Evolutionary conservation across 2,329 filamentous ascomycete species (phyloP).

Genomic region (Talaromyces islandicus): DNA sequence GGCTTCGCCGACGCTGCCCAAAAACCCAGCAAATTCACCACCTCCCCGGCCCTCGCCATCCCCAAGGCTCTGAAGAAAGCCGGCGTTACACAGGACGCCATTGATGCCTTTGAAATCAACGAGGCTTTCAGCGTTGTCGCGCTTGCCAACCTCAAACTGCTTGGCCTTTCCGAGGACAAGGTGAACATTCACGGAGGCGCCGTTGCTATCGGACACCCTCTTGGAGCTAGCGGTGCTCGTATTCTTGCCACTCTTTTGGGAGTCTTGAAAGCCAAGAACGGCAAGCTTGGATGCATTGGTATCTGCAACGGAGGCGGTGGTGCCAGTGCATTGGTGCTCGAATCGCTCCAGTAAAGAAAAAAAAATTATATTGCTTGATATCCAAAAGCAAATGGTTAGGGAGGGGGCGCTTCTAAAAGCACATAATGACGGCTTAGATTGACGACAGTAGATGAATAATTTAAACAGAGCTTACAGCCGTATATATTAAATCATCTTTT

Average conservation of each 20-base stretch:
- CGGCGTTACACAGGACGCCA: constrained; percentile 65
- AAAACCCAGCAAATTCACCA: constrained; percentile 91
- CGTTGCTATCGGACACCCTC: constrained; percentile 86
- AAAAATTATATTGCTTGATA: no score
- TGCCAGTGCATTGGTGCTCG: constrained; percentile 87
- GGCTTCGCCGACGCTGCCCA: constrained; percentile 95
- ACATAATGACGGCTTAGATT: background rate
- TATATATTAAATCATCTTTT: background rate
- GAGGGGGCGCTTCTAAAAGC: background rate
- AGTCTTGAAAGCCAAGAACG: constrained; percentile 83
- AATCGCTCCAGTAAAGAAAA: constrained; percentile 47
- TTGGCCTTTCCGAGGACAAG: constrained; percentile 71
- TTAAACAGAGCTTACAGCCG: background rate
- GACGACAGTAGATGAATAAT: background rate
- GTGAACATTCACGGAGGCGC: constrained; percentile 95
- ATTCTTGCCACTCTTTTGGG: constrained; percentile 87
- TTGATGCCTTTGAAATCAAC: constrained; percentile 98
- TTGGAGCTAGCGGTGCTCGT: constrained; percentile 87
- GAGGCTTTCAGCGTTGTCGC: constrained; percentile 97
- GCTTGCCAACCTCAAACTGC: constrained; percentile 90
- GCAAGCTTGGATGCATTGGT: constrained; percentile 86
- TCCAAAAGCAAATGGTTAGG: background rate
- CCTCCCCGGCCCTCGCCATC: constrained; percentile 85
- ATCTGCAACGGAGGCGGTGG: constrained; percentile 98
- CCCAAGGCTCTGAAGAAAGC: constrained; percentile 97